Percentiles rank a stretch among this genome's conserved stretches.
These are phyloP conservation scores for Magnaporthiopsis rhizophila DNA, from an alignment of 2,329 filamentous ascomycete genomes.

Conservation along the genomic window DNA sequence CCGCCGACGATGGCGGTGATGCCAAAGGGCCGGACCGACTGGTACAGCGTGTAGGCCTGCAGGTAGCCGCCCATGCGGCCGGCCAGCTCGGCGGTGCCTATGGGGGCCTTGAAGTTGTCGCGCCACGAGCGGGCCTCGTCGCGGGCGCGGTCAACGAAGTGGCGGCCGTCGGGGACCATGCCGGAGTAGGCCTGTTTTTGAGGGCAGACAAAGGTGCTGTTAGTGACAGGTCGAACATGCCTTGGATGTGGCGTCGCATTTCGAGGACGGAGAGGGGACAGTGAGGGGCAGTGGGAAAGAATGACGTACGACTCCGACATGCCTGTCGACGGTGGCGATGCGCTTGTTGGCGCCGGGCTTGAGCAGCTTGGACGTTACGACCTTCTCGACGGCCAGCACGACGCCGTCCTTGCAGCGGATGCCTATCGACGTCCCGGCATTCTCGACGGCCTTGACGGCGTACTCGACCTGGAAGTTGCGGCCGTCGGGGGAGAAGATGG, in stretches of 20 bases:
- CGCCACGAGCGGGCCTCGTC: constrained; percentile 92
- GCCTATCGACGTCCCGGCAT: constrained; percentile 90
- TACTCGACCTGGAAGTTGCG: constrained; percentile 99
- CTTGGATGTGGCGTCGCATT: too few relatives aligned
- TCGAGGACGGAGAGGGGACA: too few relatives aligned
- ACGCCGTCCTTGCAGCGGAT: constrained; percentile 97
- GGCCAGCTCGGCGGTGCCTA: constrained; percentile 79
- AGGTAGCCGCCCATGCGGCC: constrained; percentile 92
- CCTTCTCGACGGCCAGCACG: constrained; percentile 93
- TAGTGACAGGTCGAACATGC: not conserved
- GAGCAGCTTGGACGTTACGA: constrained; percentile 88
- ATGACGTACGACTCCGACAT: constrained; percentile 60
- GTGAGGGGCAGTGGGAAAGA: not conserved
- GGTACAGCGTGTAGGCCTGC: constrained; percentile 96
- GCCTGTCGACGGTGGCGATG: constrained; percentile 89
- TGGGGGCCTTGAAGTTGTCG: constrained; percentile 88
- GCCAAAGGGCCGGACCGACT: constrained; percentile 91
- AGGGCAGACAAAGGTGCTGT: not conserved
- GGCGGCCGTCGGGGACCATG: constrained; percentile 87
- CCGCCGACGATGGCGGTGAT: constrained; percentile 91
- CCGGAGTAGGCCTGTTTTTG: constrained; percentile 73
- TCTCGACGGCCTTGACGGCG: constrained; percentile 96
- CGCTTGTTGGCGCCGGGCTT: constrained; percentile 95
- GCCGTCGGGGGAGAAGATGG: constrained; percentile 97
- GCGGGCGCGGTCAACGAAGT: constrained; percentile 89